Percentiles rank a stretch among this genome's conserved stretches.
These are phyloP conservation scores for Leptomonas pyrrhocoris DNA, from an alignment of 208 protist genomes.

Conservation along the genomic window DNA sequence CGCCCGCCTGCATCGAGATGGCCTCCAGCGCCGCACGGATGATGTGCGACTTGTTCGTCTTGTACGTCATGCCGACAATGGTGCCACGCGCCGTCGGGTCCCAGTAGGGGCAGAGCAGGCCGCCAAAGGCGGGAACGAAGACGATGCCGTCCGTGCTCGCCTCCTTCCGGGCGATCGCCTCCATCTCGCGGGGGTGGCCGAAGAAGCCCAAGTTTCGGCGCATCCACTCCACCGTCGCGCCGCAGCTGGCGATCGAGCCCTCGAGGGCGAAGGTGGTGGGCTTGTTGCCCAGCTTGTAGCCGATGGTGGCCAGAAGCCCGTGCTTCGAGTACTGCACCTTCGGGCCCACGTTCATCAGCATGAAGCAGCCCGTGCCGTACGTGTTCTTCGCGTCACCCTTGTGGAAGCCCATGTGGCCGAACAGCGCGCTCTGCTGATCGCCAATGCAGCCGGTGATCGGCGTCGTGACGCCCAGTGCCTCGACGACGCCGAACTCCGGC, in stretches of 20 bases:
- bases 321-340: constrained; percentile 76
- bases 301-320: constrained; percentile 96
- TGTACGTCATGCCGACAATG: constrained; percentile 94
- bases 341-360: constrained; percentile 97
- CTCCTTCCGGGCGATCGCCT: constrained; percentile 56
- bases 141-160: constrained; percentile 83
- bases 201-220: constrained; percentile 93
- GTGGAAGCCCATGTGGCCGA: constrained; percentile 95
- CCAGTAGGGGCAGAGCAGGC: constrained; percentile 98
- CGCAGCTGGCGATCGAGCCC: constrained; percentile 94
- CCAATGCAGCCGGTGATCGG: constrained; percentile 92
- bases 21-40: constrained; percentile 87
- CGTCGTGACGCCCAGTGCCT: constrained; percentile 38
- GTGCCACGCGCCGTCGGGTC: constrained; percentile 92
- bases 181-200: constrained; percentile 58
- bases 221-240: constrained; percentile 94
- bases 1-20: constrained; percentile 90
- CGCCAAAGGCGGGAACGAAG: constrained; percentile 98
- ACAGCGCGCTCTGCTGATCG: constrained; percentile 97
- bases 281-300: constrained; percentile 89
- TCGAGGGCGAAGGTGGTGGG: constrained; percentile 82
- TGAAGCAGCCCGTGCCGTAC: constrained; percentile 98
- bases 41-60: constrained; percentile 85
- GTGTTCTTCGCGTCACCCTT: constrained; percentile 96
- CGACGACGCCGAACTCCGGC: constrained; percentile 37